Evolutionary conservation across 2,329 filamentous ascomycete genomes (phyloP).

Genomic region (Sarocladium strictum): DNA sequence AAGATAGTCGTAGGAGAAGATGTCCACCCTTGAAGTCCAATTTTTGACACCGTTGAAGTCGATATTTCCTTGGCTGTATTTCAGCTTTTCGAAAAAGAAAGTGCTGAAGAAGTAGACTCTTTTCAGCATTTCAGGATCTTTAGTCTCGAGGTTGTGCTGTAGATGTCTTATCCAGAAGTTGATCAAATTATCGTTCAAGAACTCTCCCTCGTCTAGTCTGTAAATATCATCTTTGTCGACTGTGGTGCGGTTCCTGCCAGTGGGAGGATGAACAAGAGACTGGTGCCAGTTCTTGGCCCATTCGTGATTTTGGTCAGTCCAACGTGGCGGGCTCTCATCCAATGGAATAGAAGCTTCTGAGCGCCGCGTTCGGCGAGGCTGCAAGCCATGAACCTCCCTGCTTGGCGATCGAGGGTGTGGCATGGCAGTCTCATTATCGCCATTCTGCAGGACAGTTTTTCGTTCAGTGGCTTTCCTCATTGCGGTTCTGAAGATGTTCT

Average conservation of each 20-base stretch:
- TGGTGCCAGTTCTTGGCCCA: slow-evolving; percentile 50
- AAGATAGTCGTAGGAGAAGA: slow-evolving; percentile 83
- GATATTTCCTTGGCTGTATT: slow-evolving; percentile 54
- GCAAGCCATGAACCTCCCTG: neutral
- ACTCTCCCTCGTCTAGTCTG: slow-evolving; percentile 76
- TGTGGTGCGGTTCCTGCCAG: slow-evolving; percentile 54
- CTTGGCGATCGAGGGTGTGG: too few relatives aligned
- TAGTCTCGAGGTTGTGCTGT: slow-evolving; percentile 51
- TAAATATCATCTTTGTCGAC: slow-evolving; percentile 68
- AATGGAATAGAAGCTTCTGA: neutral
- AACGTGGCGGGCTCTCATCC: slow-evolving; percentile 26
- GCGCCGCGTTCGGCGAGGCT: slow-evolving; percentile 1
- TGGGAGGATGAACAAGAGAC: slow-evolving; percentile 55
- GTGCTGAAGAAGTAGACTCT: slow-evolving; percentile 87
- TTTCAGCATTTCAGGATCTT: slow-evolving; percentile 48
- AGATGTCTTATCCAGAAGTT: slow-evolving; percentile 78
- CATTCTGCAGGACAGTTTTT: neutral
- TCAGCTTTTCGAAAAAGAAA: slow-evolving; percentile 81
- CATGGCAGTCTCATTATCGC: too few relatives aligned
- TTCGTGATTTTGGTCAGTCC: slow-evolving; percentile 43
- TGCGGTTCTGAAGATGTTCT: slow-evolving; percentile 10
- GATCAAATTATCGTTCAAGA: slow-evolving; percentile 88
- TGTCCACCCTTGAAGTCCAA: slow-evolving; percentile 82
- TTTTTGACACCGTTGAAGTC: slow-evolving; percentile 80
- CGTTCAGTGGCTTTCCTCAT: slow-evolving; percentile 7